Evolutionary conservation across 2,329 filamentous ascomycete genomes (phyloP).

Genomic region (Acrocalymma vagum): DNA sequence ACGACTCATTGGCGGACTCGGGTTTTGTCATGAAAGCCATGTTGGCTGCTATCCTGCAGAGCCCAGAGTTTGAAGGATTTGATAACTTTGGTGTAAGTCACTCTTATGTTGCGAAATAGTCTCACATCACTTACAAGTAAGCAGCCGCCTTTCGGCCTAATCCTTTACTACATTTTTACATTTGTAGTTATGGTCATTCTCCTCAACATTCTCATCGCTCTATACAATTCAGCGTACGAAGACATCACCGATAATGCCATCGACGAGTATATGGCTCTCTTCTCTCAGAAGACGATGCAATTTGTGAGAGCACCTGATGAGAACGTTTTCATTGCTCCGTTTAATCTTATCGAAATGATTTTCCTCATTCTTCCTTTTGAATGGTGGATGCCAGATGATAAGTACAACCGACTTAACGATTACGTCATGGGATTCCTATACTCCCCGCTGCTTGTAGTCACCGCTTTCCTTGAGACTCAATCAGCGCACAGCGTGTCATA

Average conservation of each 20-base stretch:
- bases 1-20: slow-evolving; percentile 70
- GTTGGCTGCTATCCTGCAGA: slow-evolving; percentile 91
- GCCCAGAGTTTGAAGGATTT: slow-evolving; percentile 88
- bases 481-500: slow-evolving; percentile 66
- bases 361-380: slow-evolving; percentile 82
- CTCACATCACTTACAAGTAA: slow-evolving; percentile 9
- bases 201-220: slow-evolving; percentile 93
- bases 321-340: slow-evolving; percentile 95
- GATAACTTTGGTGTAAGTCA: slow-evolving; percentile 75
- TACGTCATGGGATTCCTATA: slow-evolving; percentile 88
- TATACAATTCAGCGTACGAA: slow-evolving; percentile 96
- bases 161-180: slow-evolving; percentile 97
- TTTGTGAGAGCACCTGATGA: slow-evolving; percentile 97
- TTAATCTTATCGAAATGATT: slow-evolving; percentile 92
- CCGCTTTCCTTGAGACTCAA: slow-evolving; percentile 66
- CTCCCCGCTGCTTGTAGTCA: slow-evolving; percentile 80
- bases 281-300: slow-evolving; percentile 93
- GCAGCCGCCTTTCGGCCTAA: slow-evolving; percentile 84
- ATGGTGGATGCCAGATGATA: slow-evolving; percentile 86
- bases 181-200: slow-evolving; percentile 96
- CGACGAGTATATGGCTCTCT: slow-evolving; percentile 94
- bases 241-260: slow-evolving; percentile 92
- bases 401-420: slow-evolving; percentile 86
- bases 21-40: slow-evolving; percentile 81
- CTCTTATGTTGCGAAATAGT: not conserved